These are phyloP conservation scores for Saturnispora mendoncae DNA, from an alignment of 805 yeast genomes.

Conservation along the genomic window DNA sequence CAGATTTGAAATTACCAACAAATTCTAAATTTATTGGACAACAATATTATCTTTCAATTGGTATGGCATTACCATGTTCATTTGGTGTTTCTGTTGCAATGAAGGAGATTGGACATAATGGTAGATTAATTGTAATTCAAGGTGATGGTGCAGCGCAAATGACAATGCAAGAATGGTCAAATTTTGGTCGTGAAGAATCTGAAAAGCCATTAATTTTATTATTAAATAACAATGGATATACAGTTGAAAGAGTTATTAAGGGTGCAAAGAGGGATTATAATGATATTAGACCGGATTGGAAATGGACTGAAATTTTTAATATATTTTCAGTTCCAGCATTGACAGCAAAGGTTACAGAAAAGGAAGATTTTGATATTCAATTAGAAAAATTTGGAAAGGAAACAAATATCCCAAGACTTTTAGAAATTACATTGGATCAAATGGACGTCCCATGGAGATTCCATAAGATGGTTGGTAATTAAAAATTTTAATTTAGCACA, in stretches of 20 bases:
- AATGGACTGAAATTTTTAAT: slow-evolving; percentile 62
- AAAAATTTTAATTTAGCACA: neutral
- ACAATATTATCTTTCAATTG: slow-evolving; percentile 76
- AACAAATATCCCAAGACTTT: slow-evolving; percentile 29
- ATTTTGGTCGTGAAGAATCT: slow-evolving; percentile 38
- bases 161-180: slow-evolving; percentile 69
- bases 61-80: slow-evolving; percentile 80
- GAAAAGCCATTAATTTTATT: slow-evolving; percentile 63
- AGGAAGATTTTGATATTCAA: slow-evolving; percentile 32
- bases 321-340: slow-evolving; percentile 39
- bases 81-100: slow-evolving; percentile 74
- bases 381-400: slow-evolving; percentile 28
- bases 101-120: slow-evolving; percentile 38
- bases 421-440: slow-evolving; percentile 51
- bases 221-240: slow-evolving; percentile 80
- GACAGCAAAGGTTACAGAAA: slow-evolving; percentile 29
- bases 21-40: slow-evolving; percentile 50
- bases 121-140: slow-evolving; percentile 60
- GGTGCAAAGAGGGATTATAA: slow-evolving; percentile 74
- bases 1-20: slow-evolving; percentile 55
- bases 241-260: slow-evolving; percentile 78
- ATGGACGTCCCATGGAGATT: slow-evolving; percentile 63
- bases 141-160: slow-evolving; percentile 96
- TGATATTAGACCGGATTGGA: slow-evolving; percentile 75
- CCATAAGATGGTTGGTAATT: slow-evolving; percentile 28